Evolutionary conservation across 768 basidiomycete species (phyloP).

Genomic region (Cystobasidium tubakii): DNA sequence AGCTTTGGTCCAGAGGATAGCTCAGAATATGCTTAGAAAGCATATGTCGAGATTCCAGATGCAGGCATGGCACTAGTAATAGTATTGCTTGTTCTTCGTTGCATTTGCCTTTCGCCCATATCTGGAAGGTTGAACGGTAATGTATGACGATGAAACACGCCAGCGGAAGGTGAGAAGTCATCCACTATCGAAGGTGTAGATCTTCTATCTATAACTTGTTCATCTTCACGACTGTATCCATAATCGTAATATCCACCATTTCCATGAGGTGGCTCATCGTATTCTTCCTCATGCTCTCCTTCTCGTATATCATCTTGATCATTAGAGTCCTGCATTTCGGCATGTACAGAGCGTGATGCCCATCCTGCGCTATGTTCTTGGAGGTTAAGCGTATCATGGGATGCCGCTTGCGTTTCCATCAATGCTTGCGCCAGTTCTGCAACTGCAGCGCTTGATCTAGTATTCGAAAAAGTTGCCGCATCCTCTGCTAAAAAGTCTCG

Average conservation of each 20-base stretch:
- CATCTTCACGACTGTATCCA: not conserved
- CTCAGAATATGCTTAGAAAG: not conserved
- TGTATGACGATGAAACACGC: conserved; percentile 32
- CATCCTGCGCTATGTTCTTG: not conserved
- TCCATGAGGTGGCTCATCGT: not conserved
- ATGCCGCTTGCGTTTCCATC: not conserved
- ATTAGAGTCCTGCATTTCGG: not conserved
- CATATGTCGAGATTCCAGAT: not conserved
- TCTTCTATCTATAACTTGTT: conserved; percentile 21
- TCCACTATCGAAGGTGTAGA: conserved; percentile 13
- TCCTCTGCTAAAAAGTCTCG: too few species aligned
- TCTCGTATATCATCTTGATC: not conserved
- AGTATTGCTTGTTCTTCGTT: conserved; percentile 13
- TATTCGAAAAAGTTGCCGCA: not conserved
- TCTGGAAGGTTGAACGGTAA: conserved; percentile 26
- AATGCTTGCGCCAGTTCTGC: not conserved
- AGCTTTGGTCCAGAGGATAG: too few species aligned
- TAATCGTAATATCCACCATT: conserved; percentile 6
- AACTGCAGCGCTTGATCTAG: not conserved
- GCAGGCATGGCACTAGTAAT: not conserved
- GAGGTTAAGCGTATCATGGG: not conserved
- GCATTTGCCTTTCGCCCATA: conserved; percentile 17
- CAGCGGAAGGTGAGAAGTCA: conserved; percentile 27
- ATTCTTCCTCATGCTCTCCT: not conserved
- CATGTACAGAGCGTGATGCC: not conserved